Evolutionary conservation across 371 early-diverging fungal species (phyloP).

Genomic region (Dichotomocladium elegans): DNA sequence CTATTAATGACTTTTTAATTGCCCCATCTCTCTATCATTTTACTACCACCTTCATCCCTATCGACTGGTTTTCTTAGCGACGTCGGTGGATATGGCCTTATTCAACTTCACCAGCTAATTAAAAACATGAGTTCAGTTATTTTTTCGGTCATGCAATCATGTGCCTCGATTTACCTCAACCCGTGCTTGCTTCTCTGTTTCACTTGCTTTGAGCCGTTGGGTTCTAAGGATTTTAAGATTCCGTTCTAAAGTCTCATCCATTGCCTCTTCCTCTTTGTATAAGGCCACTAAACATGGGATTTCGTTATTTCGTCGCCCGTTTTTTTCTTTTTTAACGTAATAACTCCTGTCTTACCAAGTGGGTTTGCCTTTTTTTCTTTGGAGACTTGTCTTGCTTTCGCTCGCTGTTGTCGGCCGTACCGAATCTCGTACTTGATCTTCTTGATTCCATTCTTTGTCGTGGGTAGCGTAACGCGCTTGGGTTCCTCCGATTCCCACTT

Average conservation of each 20-base stretch:
- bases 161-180: conserved; percentile 27
- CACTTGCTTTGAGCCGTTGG: conserved; percentile 25
- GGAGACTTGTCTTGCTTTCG: conserved; percentile 26
- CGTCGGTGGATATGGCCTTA: no score
- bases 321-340: not conserved
- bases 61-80: not conserved
- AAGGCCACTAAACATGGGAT: conserved; percentile 16
- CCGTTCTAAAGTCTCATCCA: conserved; percentile 29
- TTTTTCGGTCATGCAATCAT: no score
- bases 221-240: conserved; percentile 29
- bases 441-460: conserved; percentile 56
- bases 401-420: conserved; percentile 49
- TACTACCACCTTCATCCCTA: no score
- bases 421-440: conserved; percentile 56
- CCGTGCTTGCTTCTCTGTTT: conserved; percentile 29
- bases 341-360: conserved; percentile 45
- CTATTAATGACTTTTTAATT: no score
- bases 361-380: conserved; percentile 45
- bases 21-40: not conserved
- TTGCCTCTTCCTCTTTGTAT: conserved; percentile 19
- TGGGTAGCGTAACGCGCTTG: conserved; percentile 28
- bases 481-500: not conserved
- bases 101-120: conserved; percentile 1
- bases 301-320: not conserved
- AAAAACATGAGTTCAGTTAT: not conserved